Evolutionary conservation across 345 rosid species (phyloP).

Genomic region (Cochlearia excelsa): DNA sequence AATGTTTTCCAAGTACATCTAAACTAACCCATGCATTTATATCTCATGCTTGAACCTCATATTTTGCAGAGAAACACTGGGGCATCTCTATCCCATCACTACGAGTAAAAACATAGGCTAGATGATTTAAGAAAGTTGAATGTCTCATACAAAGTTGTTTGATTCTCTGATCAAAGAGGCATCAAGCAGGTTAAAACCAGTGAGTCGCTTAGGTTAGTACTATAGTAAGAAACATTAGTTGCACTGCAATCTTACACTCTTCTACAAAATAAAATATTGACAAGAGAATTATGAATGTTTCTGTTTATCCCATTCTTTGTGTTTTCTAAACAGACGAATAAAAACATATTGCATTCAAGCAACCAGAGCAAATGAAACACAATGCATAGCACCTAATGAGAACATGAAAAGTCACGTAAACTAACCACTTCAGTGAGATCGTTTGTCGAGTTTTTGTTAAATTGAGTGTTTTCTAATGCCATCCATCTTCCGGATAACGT

Average conservation of each 20-base stretch:
- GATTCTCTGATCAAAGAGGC: slow-evolving; percentile 16
- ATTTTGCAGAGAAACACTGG: slow-evolving; percentile 1
- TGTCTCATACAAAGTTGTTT: slow-evolving; percentile 9
- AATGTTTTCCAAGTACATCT: slow-evolving; percentile 17
- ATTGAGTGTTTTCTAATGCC: slow-evolving; percentile 60
- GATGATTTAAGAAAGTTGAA: slow-evolving; percentile 16
- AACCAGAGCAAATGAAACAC: slow-evolving; percentile 24
- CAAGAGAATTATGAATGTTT: slow-evolving; percentile 18
- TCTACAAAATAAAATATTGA: background rate
- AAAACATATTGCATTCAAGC: slow-evolving; percentile 7
- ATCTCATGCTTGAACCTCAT: slow-evolving; percentile 19
- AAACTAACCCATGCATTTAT: slow-evolving; percentile 11
- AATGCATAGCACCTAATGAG: slow-evolving; percentile 19
- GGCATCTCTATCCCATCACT: slow-evolving; percentile 17
- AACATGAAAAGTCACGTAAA: slow-evolving; percentile 26
- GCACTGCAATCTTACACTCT: slow-evolving; percentile 11
- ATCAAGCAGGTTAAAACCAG: slow-evolving; percentile 20
- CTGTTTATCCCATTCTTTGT: slow-evolving; percentile 6
- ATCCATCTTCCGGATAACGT: slow-evolving; percentile 59
- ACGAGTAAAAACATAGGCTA: slow-evolving; percentile 14
- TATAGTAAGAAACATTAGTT: slow-evolving; percentile 15
- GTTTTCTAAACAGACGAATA: background rate
- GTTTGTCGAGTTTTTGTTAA: slow-evolving; percentile 39
- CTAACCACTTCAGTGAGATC: slow-evolving; percentile 68
- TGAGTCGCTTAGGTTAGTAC: slow-evolving; percentile 7